phyloP scores from a whole-genome alignment of 2,329 filamentous ascomycete genomes.

The Rhinocladiella similis region DNA sequence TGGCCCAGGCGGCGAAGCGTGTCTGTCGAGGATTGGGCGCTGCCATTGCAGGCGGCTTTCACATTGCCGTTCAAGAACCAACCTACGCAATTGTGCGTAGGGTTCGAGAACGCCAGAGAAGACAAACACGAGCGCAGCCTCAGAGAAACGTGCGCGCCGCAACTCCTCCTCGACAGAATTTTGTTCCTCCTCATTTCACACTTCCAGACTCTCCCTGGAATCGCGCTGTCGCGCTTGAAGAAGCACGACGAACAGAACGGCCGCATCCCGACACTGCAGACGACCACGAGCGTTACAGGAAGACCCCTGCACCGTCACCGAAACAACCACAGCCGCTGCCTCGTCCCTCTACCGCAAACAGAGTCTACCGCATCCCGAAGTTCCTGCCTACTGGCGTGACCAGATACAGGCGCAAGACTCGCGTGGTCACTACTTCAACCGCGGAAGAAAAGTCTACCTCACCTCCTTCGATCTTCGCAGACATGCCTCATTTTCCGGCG shows the following conservation, averaged over 20 bases:
- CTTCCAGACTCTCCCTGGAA: constrained; percentile 16
- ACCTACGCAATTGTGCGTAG: constrained; percentile 17
- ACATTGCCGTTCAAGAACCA: constrained; percentile 11
- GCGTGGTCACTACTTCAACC: neutral
- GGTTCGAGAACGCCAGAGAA: constrained; percentile 9
- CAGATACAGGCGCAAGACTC: neutral
- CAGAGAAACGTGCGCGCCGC: neutral
- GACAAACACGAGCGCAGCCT: constrained; percentile 6
- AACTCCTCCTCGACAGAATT: neutral
- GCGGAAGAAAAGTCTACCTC: neutral
- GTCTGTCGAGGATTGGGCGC: constrained; percentile 14
- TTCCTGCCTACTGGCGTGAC: constrained; percentile 7
- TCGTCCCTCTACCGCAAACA: neutral
- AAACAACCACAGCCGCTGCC: neutral
- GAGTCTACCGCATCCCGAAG: constrained; percentile 10
- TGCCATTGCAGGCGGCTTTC: neutral
- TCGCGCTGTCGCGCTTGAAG: constrained; percentile 5
- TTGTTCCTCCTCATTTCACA: neutral
- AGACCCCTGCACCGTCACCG: too few relatives aligned
- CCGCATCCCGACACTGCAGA: too few relatives aligned
- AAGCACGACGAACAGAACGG: neutral
- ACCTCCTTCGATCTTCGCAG: constrained; percentile 4
- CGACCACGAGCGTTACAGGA: too few relatives aligned
- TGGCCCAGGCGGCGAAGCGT: constrained; percentile 17
- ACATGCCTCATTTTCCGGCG: constrained; percentile 11